These are phyloP conservation scores for Penicillium fuscoglaucum DNA, from an alignment of 2,329 filamentous ascomycete species.

Conservation along the genomic window DNA sequence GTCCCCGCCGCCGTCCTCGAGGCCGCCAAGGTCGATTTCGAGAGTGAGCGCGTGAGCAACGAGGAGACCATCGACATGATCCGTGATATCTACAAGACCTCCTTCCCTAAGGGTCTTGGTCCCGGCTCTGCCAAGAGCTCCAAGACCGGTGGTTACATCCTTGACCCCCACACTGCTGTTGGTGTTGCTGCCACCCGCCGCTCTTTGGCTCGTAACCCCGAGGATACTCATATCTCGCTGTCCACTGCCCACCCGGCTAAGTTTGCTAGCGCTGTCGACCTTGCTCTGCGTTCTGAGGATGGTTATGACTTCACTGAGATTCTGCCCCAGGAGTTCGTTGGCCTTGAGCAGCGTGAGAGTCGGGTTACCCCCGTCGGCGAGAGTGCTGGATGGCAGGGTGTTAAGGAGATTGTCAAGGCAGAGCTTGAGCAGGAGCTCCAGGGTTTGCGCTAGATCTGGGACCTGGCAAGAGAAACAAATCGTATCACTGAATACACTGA, in stretches of 20 bases:
- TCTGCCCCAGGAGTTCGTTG: slow-evolving; percentile 77
- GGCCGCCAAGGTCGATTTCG: slow-evolving; percentile 71
- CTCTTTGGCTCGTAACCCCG: slow-evolving; percentile 59
- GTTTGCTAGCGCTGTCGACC: slow-evolving; percentile 80
- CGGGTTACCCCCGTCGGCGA: not conserved
- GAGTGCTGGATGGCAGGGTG: slow-evolving; percentile 1
- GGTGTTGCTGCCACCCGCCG: slow-evolving; percentile 75
- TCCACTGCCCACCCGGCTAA: slow-evolving; percentile 96
- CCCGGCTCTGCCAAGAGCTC: slow-evolving; percentile 35
- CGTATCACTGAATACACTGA: not conserved
- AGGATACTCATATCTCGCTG: slow-evolving; percentile 72
- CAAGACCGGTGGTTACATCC: slow-evolving; percentile 67
- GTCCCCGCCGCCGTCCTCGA: slow-evolving; percentile 73
- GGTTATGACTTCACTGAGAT: slow-evolving; percentile 78
- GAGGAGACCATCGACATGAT: slow-evolving; percentile 69
- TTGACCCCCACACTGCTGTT: slow-evolving; percentile 91
- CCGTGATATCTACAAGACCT: slow-evolving; percentile 55
- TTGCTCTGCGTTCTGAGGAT: slow-evolving; percentile 69
- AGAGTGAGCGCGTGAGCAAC: slow-evolving; percentile 70
- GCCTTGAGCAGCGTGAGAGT: slow-evolving; percentile 63
- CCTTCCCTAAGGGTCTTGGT: slow-evolving; percentile 51
- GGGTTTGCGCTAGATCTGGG: not conserved
- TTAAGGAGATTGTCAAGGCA: slow-evolving; percentile 2
- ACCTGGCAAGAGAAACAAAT: not conserved
- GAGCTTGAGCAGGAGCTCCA: not conserved